Evolutionary conservation across 331 rosid species (phyloP).

Genomic region (Telfairia occidentalis): DNA sequence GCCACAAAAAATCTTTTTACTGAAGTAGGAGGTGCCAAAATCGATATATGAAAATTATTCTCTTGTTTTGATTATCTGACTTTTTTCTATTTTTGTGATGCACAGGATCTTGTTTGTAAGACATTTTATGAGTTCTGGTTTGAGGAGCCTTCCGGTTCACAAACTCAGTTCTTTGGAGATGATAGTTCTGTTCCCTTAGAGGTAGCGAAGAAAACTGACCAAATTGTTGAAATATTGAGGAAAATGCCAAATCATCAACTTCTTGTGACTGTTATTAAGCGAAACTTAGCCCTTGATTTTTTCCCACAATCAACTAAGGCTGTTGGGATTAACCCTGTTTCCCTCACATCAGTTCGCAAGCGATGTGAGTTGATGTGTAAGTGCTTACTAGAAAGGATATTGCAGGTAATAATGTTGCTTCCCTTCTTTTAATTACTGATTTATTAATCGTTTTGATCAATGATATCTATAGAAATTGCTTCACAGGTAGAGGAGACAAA

Average conservation of each 20-base stretch:
- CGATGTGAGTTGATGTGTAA: conserved; percentile 99
- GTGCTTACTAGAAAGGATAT: conserved; percentile 83
- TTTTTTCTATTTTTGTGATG: conserved; percentile 14
- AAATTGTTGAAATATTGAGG: conserved; percentile 83
- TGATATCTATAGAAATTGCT: conserved; percentile 13
- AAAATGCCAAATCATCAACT: conserved; percentile 76
- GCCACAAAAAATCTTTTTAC: background rate
- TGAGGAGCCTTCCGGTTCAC: conserved; percentile 77
- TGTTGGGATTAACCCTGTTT: conserved; percentile 62
- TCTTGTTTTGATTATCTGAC: background rate
- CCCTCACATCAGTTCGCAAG: conserved; percentile 69
- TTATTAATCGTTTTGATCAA: conserved; percentile 3
- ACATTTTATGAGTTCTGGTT: conserved; percentile 97
- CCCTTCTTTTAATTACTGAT: conserved; percentile 5
- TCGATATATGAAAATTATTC: background rate
- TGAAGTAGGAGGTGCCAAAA: background rate
- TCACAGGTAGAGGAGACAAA: conserved; percentile 79
- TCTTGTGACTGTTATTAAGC: conserved; percentile 79
- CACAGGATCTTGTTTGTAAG: conserved; percentile 95
- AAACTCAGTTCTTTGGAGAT: conserved; percentile 59
- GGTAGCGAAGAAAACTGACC: conserved; percentile 78
- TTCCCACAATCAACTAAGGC: conserved; percentile 91
- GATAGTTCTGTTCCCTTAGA: conserved; percentile 90
- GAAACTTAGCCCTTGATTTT: conserved; percentile 88
- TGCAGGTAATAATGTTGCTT: conserved; percentile 49